Evolutionary conservation across 2,329 filamentous ascomycete genomes (phyloP).

Genomic region (Alternaria triticina): DNA sequence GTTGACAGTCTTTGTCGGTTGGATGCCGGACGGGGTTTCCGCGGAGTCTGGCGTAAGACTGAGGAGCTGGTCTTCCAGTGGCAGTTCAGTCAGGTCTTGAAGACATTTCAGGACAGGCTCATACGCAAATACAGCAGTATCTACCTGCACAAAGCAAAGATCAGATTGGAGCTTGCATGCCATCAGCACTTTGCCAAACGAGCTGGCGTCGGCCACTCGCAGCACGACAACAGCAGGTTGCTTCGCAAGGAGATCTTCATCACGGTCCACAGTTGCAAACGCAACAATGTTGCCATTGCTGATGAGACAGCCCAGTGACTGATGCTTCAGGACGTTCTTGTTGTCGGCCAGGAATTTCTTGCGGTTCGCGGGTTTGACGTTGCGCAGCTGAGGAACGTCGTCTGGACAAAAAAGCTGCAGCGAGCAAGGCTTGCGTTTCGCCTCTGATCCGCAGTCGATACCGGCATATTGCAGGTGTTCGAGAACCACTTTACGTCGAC

Average conservation of each 20-base stretch:
- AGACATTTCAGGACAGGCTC: constrained; percentile 69
- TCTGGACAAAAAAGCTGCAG: constrained; percentile 52
- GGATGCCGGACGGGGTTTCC: constrained; percentile 31
- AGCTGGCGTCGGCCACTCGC: constrained; percentile 57
- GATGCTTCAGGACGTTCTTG: constrained; percentile 62
- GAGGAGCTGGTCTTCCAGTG: constrained; percentile 63
- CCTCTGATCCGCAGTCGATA: constrained; percentile 47
- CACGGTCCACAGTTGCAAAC: constrained; percentile 65
- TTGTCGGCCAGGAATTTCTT: constrained; percentile 56
- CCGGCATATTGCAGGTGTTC: constrained; percentile 47
- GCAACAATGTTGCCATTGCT: constrained; percentile 59
- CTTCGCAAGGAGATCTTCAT: constrained; percentile 54
- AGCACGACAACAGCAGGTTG: constrained; percentile 58
- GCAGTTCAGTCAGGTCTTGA: constrained; percentile 62
- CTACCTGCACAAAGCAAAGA: constrained; percentile 63
- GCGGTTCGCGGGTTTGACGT: constrained; percentile 34
- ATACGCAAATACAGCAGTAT: constrained; percentile 72
- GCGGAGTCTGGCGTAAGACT: constrained; percentile 20
- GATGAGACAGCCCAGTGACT: constrained; percentile 68
- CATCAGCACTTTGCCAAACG: constrained; percentile 56
- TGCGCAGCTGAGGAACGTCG: constrained; percentile 56
- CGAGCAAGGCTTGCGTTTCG: constrained; percentile 36
- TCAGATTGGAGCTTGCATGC: constrained; percentile 28
- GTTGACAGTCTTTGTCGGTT: constrained; percentile 31
- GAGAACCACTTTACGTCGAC: constrained; percentile 51